Conservation (phyloP, 169 alveolate genomes). For the Babesia ovata region DNA sequence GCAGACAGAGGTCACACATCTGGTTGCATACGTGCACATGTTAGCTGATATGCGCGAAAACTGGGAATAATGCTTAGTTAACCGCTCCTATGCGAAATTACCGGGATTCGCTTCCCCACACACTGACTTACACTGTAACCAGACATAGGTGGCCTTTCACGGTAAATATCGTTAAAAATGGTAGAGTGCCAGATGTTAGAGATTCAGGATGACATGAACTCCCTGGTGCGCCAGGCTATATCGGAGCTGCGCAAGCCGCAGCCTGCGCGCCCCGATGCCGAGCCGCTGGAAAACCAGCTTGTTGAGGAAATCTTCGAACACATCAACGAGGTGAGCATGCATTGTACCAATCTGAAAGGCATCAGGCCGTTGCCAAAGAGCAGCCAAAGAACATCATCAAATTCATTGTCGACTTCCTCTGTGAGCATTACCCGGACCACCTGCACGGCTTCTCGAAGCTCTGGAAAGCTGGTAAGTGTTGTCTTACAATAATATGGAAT, state of each 20-base stretch:
- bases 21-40: conserved; percentile 15
- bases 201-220: conserved; percentile 29
- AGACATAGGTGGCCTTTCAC: not conserved
- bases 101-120: conserved; percentile 24
- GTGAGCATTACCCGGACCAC: conserved; percentile 80
- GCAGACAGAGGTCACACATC: conserved; percentile 3
- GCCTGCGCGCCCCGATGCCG: conserved; percentile 30
- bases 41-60: not conserved
- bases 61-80: conserved; percentile 5
- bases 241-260: conserved; percentile 62
- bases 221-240: conserved; percentile 48
- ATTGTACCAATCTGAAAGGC: not conserved
- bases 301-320: conserved; percentile 57
- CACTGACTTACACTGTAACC: conserved; percentile 17
- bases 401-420: conserved; percentile 78
- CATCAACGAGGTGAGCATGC: conserved; percentile 47
- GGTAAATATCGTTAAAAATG: not conserved
- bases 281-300: conserved; percentile 51
- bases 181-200: conserved; percentile 28
- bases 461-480: conserved; percentile 73
- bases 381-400: conserved; percentile 75
- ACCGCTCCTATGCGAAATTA: not conserved
- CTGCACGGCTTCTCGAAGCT: conserved; percentile 75
- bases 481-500: not conserved
- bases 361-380: conserved; percentile 66